Conservation (phyloP, 352 stramenopile genomes). For the Pythium dissotocum region DNA sequence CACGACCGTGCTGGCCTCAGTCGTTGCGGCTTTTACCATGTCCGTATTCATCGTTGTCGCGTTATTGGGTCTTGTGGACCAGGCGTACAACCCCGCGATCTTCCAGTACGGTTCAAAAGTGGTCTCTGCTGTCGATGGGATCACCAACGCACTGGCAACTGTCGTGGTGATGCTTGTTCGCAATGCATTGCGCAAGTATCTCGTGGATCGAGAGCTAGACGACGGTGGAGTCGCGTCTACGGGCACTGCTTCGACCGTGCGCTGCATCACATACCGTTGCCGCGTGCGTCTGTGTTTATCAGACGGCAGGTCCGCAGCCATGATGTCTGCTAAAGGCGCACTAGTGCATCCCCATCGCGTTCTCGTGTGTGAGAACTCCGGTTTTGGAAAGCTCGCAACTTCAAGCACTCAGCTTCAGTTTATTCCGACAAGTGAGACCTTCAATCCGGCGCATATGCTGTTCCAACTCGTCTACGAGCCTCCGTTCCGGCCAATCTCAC, state of each 20-base stretch:
- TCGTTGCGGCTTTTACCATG: conserved; percentile 12
- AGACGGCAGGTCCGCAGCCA: background rate
- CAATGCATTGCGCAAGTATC: conserved; percentile 14
- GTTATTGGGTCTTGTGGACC: conserved; percentile 23
- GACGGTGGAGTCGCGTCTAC: background rate
- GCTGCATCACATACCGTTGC: conserved; percentile 33
- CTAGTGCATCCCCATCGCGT: background rate
- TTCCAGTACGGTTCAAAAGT: conserved; percentile 5
- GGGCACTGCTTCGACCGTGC: conserved; percentile 5
- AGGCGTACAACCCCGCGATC: background rate
- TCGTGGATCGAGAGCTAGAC: background rate
- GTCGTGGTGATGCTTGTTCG: conserved; percentile 21
- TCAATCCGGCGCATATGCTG: background rate
- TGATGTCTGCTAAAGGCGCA: background rate
- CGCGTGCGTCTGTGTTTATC: conserved; percentile 12
- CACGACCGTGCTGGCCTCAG: background rate
- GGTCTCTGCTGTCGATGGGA: conserved; percentile 13
- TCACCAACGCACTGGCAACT: conserved; percentile 22
- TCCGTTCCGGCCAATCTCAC: background rate
- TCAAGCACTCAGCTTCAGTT: conserved; percentile 6
- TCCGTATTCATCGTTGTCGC: conserved; percentile 14
- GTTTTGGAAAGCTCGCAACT: background rate
- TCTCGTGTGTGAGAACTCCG: conserved; percentile 6
- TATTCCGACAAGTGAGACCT: background rate
- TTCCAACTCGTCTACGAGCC: background rate